Base-by-base conservation (phyloP, 148 eudicot genomes). In the Rhododendron mucronatum region DNA sequence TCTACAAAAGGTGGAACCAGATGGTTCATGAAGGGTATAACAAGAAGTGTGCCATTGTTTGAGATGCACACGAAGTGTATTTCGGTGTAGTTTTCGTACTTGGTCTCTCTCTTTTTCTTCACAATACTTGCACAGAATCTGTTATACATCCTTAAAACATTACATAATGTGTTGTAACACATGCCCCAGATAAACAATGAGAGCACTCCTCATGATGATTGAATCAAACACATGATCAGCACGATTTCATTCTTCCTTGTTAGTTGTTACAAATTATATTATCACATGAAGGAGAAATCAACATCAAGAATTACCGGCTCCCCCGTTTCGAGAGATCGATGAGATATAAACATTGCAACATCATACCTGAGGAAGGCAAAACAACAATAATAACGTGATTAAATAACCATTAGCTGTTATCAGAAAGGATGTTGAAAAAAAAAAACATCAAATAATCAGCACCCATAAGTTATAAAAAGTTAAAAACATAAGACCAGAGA, bases 271-370 rank as follows among this genome's bases (percentile, higher is more conserved):
- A 26, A 85, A 30, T 53, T 21, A 76, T 73, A 50, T 21, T 48
- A 28, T 15, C 53, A 5, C 18, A n/a, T n/a, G 14, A 55, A 83
- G 83, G 61, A 30, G 48, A 69, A 71, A 57, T 28, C 61, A 83
- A 84, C 78, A 55, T 51, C 16, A 76, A 80, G 71, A 86, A 84
- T 93, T 92, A 96, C 99, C 85, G 95, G 96, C 88, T 93, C 94
- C 67, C 91, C 94, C 21, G 95, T 90, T 81, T 95, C 98, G 83
- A 91, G 86, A 88, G 90, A 89, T 92, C 96, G 91, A 85, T 93
- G 96, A 78, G 98, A 91, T 79, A 93, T 86, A 90, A 97, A 97
- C 37, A 78, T 89, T 82, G 94, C 91, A 88, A 97, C 98, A 85
- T 97, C 99, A 85, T 97, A 97, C 99, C 99, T 97, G 88, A 82